Conservation (phyloP, 1,139 yeast genomes). For the Kurtzmaniella natalensis region DNA sequence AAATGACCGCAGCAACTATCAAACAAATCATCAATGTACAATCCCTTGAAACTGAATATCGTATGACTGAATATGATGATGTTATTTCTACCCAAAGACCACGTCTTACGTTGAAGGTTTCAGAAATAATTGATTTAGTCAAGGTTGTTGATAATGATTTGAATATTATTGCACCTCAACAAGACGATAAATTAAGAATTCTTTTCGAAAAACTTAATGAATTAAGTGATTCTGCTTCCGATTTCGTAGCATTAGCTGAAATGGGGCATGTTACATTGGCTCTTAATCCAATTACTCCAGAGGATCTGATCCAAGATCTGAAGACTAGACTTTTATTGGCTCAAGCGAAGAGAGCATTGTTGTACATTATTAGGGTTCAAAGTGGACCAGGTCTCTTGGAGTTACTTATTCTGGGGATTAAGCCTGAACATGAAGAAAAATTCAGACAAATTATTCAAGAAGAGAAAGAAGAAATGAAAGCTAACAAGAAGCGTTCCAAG, state of each 20-base stretch:
- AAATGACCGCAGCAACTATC: slow-evolving; percentile 41
- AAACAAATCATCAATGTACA: slow-evolving; percentile 49
- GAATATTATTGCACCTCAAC: slow-evolving; percentile 44
- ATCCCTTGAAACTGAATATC: slow-evolving; percentile 57
- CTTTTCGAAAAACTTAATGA: slow-evolving; percentile 30
- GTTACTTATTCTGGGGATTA: slow-evolving; percentile 66
- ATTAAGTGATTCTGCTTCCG: slow-evolving; percentile 34
- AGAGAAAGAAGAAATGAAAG: slow-evolving; percentile 32
- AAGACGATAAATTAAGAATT: slow-evolving; percentile 54
- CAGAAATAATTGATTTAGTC: slow-evolving; percentile 61
- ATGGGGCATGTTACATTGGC: slow-evolving; percentile 34
- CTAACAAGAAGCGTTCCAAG: slow-evolving; percentile 18
- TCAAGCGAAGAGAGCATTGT: slow-evolving; percentile 76
- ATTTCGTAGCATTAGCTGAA: slow-evolving; percentile 38
- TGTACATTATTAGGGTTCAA: slow-evolving; percentile 81
- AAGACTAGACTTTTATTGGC: slow-evolving; percentile 57
- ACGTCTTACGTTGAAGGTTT: slow-evolving; percentile 53
- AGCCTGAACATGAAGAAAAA: slow-evolving; percentile 59
- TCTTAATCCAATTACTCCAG: slow-evolving; percentile 50
- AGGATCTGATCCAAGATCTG: slow-evolving; percentile 38
- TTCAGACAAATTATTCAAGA: slow-evolving; percentile 52
- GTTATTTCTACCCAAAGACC: slow-evolving; percentile 67
- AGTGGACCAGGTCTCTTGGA: slow-evolving; percentile 70
- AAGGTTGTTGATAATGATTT: slow-evolving; percentile 52
- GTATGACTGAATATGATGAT: slow-evolving; percentile 67